phyloP scores from a whole-genome alignment of 2,329 filamentous ascomycete species.

The Pseudonectria buxi region DNA sequence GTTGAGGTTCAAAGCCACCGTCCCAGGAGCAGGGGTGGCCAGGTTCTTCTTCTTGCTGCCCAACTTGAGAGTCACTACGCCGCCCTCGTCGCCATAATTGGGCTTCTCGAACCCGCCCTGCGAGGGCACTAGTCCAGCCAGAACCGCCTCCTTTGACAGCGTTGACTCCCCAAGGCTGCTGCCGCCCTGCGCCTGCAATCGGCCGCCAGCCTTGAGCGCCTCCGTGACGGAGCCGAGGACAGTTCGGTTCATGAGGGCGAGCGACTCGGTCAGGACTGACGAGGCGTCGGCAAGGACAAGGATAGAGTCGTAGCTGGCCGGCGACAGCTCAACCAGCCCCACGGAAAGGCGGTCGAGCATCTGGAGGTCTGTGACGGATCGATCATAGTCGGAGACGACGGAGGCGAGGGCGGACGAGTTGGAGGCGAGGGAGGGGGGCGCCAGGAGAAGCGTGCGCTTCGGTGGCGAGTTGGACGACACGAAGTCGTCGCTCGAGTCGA shows the following conservation, averaged over 20 bases:
- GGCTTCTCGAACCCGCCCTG: constrained; percentile 67
- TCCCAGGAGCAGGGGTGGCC: constrained; percentile 13
- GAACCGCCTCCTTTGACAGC: constrained; percentile 63
- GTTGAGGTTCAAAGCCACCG: constrained; percentile 36
- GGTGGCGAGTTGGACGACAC: constrained; percentile 23
- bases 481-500: constrained; percentile 52
- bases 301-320: constrained; percentile 73
- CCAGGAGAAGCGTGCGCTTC: constrained; percentile 70
- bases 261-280: constrained; percentile 58
- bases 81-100: constrained; percentile 50
- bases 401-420: constrained; percentile 71
- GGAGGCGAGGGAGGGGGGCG: constrained; percentile 81
- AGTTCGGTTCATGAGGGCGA: constrained; percentile 56
- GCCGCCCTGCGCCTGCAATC: constrained; percentile 63
- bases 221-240: constrained; percentile 64
- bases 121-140: constrained; percentile 67
- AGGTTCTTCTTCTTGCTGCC: constrained; percentile 29
- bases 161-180: constrained; percentile 41
- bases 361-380: constrained; percentile 76
- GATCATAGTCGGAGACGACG: constrained; percentile 67
- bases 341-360: constrained; percentile 93
- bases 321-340: constrained; percentile 70
- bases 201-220: constrained; percentile 63
- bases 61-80: constrained; percentile 47
- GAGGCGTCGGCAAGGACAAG: constrained; percentile 77